These are phyloP conservation scores for Lippia alba DNA, from an alignment of 305 asterid species.

Conservation along the genomic window DNA sequence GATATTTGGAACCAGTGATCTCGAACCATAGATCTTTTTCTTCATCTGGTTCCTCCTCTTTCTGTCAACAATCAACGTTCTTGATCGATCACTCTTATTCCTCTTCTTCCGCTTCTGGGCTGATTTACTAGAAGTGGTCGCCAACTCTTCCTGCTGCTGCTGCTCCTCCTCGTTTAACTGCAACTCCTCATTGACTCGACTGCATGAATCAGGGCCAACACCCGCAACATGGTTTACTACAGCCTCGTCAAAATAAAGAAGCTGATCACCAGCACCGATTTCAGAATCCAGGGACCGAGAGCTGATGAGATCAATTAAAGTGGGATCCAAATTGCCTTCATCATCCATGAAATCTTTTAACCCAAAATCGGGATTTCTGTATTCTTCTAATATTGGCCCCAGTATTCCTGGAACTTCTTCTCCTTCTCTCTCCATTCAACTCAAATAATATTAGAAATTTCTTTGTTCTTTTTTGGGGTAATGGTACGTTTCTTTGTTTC, in stretches of 20 bases:
- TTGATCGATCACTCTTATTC: constrained; percentile 59
- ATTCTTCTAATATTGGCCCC: constrained; percentile 4
- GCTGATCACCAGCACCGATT: neutral
- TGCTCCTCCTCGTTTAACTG: no score
- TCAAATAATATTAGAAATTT: no score
- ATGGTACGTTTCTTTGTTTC: neutral
- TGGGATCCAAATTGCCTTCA: constrained; percentile 43
- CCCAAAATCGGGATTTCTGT: constrained; percentile 36
- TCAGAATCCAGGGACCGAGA: neutral
- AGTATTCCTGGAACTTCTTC: neutral
- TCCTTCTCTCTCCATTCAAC: neutral
- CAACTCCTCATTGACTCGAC: constrained; percentile 15
- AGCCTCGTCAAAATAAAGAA: neutral
- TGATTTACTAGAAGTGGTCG: constrained; percentile 5
- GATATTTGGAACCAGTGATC: constrained; percentile 87
- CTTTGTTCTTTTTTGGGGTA: no score
- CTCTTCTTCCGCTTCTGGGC: constrained; percentile 32
- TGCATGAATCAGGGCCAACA: neutral
- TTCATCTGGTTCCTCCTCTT: constrained; percentile 83
- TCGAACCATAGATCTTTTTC: constrained; percentile 80
- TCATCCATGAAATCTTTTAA: constrained; percentile 43
- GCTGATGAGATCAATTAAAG: constrained; percentile 38
- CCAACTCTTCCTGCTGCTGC: no score
- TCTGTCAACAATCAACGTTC: constrained; percentile 72
- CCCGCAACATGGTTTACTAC: neutral